Evolutionary conservation across 148 eudicot species (phyloP).

Genomic region (Arbutus unedo): DNA sequence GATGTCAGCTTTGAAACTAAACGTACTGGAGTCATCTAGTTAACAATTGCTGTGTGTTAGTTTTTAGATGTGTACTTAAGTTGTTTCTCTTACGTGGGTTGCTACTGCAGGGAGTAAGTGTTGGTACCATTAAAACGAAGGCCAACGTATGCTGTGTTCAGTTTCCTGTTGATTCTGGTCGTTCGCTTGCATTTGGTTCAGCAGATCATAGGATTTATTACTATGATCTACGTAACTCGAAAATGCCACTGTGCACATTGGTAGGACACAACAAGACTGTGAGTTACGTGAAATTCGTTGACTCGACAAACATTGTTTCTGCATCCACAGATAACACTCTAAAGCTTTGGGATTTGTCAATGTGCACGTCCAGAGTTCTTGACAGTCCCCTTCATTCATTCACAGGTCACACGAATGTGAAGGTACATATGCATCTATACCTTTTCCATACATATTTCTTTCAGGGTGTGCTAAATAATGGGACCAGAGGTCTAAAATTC

Average conservation of each 20-base stretch:
- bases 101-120: constrained; percentile 82
- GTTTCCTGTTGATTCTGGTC: constrained; percentile 72
- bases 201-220: constrained; percentile 91
- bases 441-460: too few relatives aligned
- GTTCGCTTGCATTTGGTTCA: constrained; percentile 90
- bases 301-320: constrained; percentile 71
- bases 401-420: constrained; percentile 84
- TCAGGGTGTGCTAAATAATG: too few relatives aligned
- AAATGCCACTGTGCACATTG: constrained; percentile 76
- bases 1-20: constrained; percentile 91
- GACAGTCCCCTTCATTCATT: constrained; percentile 82
- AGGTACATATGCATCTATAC: constrained; percentile 46
- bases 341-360: constrained; percentile 96
- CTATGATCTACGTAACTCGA: constrained; percentile 82
- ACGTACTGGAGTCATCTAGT: constrained; percentile 73
- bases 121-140: constrained; percentile 84
- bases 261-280: constrained; percentile 91
- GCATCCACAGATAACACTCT: constrained; percentile 88
- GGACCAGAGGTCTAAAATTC: too few relatives aligned
- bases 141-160: constrained; percentile 97
- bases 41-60: constrained; percentile 26
- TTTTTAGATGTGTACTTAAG: constrained; percentile 39
- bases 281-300: constrained; percentile 92
- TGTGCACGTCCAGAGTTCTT: constrained; percentile 64
- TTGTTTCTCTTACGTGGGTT: constrained; percentile 55